Evolutionary conservation across 2,329 filamentous ascomycete species (phyloP), one percentile per base, ranked within the genome.

Genomic region (Diplodia intermedia): DNA sequence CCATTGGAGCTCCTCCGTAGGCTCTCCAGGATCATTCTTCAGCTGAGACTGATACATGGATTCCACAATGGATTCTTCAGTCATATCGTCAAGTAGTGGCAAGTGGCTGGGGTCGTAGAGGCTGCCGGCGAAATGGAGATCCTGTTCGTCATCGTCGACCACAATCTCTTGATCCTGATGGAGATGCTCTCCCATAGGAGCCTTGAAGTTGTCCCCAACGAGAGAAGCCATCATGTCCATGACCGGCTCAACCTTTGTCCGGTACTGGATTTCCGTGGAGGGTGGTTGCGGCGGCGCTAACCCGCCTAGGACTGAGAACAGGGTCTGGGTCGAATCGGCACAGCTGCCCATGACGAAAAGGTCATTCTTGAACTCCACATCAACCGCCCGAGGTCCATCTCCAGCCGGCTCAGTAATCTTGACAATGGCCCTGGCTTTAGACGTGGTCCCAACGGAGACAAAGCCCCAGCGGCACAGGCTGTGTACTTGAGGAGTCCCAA

Each of bases 261-360:
- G 87, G 77, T 97, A 99, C 75, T 95, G 95, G 71, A 90, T 87
- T 72, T 91, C 90, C 70, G 90, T 92, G 74, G 88, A 94, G 1
- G 94, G 93, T 0, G 93, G 90, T 8, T 88, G 89, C 1, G 95
- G 94, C 4, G 94, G 95, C 47, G 90, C 89, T 4, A 99, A 84
- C 0, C 91, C 93, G 73, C 91, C 92, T 18, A 94, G 81, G 52
- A 97, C 86, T 1, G 87, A 85, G 65, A 97, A 90, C 15, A 99
- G 84, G 0, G 95, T 99, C 77, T 97, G 93, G 0, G 93, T 98
- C 1, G 95, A 99, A 79, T 99, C 95, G 36, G 95, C 95, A 74
- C 96, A 99, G 0, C 94, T 96, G 79, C 99, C 95, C 7, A 99
- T 82, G 40, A 99, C 90, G 65, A 99, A 84, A 1, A 99, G 84